phyloP scores from a whole-genome alignment of 208 protist species.

The Crithidia brevicula region DNA sequence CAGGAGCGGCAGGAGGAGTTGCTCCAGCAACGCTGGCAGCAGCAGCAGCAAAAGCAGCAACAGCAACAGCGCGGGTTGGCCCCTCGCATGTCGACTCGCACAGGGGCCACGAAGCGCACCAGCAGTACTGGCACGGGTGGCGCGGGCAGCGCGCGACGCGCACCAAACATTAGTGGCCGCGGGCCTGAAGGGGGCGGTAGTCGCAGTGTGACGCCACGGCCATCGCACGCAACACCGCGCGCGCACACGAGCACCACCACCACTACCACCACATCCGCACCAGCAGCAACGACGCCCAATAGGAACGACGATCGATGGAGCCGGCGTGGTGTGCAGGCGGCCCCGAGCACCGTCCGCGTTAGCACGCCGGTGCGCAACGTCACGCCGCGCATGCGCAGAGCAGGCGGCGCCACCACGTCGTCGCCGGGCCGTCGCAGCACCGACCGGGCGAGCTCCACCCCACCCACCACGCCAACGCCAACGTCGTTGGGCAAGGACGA shows the following conservation, averaged over 20 bases:
- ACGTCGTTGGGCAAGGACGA: neutral
- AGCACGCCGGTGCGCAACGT: slow-evolving; percentile 23
- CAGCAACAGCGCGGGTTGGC: slow-evolving; percentile 12
- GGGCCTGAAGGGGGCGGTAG: neutral
- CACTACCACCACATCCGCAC: no score
- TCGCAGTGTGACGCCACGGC: slow-evolving; percentile 5
- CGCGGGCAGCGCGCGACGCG: slow-evolving; percentile 1
- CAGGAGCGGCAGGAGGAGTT: slow-evolving; percentile 53
- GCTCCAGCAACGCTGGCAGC: slow-evolving; percentile 50
- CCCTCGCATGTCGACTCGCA: slow-evolving; percentile 7
- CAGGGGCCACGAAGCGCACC: neutral
- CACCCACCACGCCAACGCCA: slow-evolving; percentile 4
- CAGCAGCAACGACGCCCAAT: neutral
- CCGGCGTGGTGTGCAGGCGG: slow-evolving; percentile 9
- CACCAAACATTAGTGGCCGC: neutral
- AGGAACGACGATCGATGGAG: slow-evolving; percentile 7
- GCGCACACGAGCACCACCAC: no score
- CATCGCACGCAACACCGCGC: neutral
- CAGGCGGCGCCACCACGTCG: slow-evolving; percentile 1
- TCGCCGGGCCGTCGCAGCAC: slow-evolving; percentile 5
- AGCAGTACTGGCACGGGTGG: slow-evolving; percentile 4
- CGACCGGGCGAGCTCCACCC: neutral
- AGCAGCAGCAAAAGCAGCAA: slow-evolving; percentile 46
- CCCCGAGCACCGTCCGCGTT: slow-evolving; percentile 8
- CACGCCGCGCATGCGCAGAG: slow-evolving; percentile 1